Conservation (phyloP, 148 eudicot species). For the Talinum fruticosum region DNA sequence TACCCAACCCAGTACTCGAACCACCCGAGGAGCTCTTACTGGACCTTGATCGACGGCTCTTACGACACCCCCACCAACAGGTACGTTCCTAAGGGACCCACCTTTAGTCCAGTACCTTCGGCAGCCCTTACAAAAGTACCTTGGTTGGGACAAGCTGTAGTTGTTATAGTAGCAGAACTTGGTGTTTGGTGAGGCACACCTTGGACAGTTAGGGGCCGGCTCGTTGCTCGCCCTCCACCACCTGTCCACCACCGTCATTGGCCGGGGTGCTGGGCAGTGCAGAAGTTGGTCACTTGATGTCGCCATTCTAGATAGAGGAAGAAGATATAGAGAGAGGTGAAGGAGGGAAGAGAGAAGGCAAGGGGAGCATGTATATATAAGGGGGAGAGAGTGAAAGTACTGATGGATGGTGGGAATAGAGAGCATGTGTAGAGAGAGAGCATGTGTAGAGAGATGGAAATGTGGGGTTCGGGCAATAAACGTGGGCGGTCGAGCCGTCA, state of each 20-base stretch:
- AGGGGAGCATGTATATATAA: constrained; percentile 19
- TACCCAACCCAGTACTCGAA: neutral
- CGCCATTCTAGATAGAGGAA: constrained; percentile 1
- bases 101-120: constrained; percentile 46
- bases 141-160: constrained; percentile 43
- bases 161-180: constrained; percentile 51
- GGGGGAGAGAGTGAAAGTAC: constrained; percentile 3
- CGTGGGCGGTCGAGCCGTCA: constrained; percentile 47
- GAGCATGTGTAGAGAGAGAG: constrained; percentile 25
- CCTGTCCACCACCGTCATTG: constrained; percentile 28
- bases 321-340: neutral
- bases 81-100: constrained; percentile 40
- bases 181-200: constrained; percentile 42
- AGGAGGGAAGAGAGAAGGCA: constrained; percentile 5
- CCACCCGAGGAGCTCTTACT: neutral
- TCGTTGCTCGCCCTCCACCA: constrained; percentile 29
- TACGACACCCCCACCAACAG: constrained; percentile 46
- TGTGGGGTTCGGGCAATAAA: constrained; percentile 28
- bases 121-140: constrained; percentile 48
- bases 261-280: constrained; percentile 21
- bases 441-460: neutral
- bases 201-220: constrained; percentile 39
- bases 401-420: constrained; percentile 10
- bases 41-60: constrained; percentile 35
- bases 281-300: constrained; percentile 3